Percentiles rank a stretch among this genome's conserved stretches.
Conservation (phyloP, 768 basidiomycete genomes). For the Tulasnella sp. region DNA sequence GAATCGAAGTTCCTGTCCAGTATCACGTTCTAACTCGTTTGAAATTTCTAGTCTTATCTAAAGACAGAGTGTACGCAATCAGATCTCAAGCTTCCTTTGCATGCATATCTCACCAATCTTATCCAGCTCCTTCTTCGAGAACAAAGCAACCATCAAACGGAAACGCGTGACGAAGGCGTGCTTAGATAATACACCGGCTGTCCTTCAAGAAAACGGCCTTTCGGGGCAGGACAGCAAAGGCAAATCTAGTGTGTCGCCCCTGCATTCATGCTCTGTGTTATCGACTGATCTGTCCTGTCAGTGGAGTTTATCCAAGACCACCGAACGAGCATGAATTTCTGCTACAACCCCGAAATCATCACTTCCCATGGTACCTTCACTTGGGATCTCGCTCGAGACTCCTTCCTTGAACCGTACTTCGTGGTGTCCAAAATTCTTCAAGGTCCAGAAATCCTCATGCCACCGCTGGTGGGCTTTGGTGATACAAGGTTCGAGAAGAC, state of each 20-base stretch:
- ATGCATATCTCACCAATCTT: not conserved
- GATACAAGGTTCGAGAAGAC: conserved; percentile 20
- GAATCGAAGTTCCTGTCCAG: not conserved
- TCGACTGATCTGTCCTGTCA: not conserved
- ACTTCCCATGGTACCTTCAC: conserved; percentile 22
- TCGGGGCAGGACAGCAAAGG: not conserved
- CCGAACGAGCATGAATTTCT: conserved; percentile 25
- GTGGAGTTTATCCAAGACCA: conserved; percentile 26
- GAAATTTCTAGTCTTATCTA: not conserved
- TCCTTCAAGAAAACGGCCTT: not conserved
- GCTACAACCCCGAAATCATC: conserved; percentile 22
- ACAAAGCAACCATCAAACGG: not conserved
- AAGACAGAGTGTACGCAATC: not conserved
- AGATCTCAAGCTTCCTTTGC: not conserved
- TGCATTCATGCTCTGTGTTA: not conserved
- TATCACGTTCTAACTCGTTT: not conserved
- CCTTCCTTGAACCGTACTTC: conserved; percentile 23
- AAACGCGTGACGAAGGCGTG: not conserved
- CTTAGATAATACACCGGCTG: not conserved
- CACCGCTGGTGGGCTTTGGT: conserved; percentile 24
- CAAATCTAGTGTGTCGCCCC: not conserved
- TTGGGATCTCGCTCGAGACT: conserved; percentile 19
- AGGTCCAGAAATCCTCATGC: conserved; percentile 16
- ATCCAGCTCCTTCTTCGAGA: not conserved
- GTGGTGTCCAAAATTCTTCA: conserved; percentile 24